Base-by-base conservation (phyloP, 108 stramenopile genomes). In the Aurantiochytrium sp. region DNA sequence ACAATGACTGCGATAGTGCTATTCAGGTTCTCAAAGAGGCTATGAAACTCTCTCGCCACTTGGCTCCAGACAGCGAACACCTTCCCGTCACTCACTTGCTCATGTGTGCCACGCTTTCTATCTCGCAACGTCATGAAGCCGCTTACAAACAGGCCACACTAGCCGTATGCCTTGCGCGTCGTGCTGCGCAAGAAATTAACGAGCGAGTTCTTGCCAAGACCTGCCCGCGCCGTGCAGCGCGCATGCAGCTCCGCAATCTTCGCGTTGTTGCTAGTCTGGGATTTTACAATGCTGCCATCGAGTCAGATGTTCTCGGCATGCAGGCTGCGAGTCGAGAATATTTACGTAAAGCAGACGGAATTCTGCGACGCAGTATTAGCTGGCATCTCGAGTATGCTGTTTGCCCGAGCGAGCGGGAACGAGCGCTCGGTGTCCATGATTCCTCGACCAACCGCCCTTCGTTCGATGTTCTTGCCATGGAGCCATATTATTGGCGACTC, bases 341-440 rank as follows among this genome's bases (percentile, higher is more conserved):
- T 3, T 53, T 53, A 18, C n/a, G 25, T 12, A 83, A 83, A 35
- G 19, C 49, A 12, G 51, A 83, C 12, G 51, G 23, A 16, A 23
- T 83, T 3, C 4, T 83, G 12, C 19, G 23, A 12, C 45, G 51
- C 23, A 8, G 28, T 12, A 12, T 83, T 6, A 47, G 49, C 45
- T 83, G 76, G 76, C 45, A 53, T 83, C 45, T 83, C 25, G 76
- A 83, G 51, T 83, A 83, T 53, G 76, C 76, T 6, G 45, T 83
- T 6, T 83, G 76, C 1, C 76, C 76, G 12, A 83, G 19, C 18
- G 76, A 8, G 64, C 64, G 42, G 8, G 64, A 69, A 42, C 8
- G 64, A 28, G 25, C 42, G 1, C 42, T 42, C 42, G 42, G 25
- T 18, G 14, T 4, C 10, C 25, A 69, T 18, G 42, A 14, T 6